Evolutionary conservation across 2,329 filamentous ascomycete genomes (phyloP), one percentile per base, ranked within the genome.

Genomic region (Aspergillus candidus): DNA sequence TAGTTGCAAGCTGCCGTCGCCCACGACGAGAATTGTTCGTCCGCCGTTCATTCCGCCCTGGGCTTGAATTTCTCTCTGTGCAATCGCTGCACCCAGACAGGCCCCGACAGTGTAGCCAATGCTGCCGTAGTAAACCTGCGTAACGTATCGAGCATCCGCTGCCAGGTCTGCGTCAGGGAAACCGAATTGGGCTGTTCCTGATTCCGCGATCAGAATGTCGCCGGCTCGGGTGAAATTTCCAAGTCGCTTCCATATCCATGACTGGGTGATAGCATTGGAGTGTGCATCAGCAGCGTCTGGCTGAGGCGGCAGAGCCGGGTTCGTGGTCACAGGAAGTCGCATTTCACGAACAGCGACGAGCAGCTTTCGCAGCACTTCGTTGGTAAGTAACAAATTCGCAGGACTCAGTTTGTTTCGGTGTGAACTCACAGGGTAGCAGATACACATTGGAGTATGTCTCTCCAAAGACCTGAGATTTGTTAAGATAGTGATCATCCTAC

Each of bases 1-100:
- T 46, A 93, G 73, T 63, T 94, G 87, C 69, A 94, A 83, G 41
- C 82, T 86, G 14, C 88, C 88, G 57, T 94, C 88, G n/a, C 88
- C 88, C 8, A 88, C 86, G 59, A 93, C 88, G 31, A 93, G 72
- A 36, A 94, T 82, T 0, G 84, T 87, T 46, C 88, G 70, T 4
- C 40, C 40, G 14, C 60, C 72, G n/a, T 77, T 68, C n/a, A n/a
- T n/a, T n/a, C n/a, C n/a, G n/a, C n/a, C n/a, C n/a, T n/a, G n/a
- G n/a, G n/a, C n/a, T 40, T 78, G 72, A 18, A 67, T 63, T 58
- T 90, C 86, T 49, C 79, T 79, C 1, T 80, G 78, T 0, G 85
- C 88, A 4, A 90, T 72, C 1, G 84, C 84, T 6, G 86, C 87
- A 29, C 80, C 80, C 54, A 80, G 75, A 22, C 71, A 71, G 1